phyloP scores from a whole-genome alignment of 73 alveolate species.

The Loxodes magnus region DNA sequence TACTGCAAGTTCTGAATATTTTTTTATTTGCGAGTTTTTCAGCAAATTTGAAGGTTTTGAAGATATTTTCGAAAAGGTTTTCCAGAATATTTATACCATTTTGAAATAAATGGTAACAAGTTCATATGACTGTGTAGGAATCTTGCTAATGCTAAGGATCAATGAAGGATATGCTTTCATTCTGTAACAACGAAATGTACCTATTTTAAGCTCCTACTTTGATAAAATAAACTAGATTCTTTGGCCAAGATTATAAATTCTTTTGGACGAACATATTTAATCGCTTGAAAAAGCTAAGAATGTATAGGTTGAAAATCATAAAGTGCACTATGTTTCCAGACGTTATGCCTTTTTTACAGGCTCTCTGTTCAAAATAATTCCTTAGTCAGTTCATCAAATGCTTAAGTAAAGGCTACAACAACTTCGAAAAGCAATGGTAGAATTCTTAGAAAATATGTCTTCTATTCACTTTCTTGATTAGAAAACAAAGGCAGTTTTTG shows the following conservation, averaged over 20 bases:
- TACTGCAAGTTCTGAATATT: conserved; percentile 2
- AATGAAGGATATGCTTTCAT: not conserved
- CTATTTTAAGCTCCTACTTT: conserved; percentile 4
- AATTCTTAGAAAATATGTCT: not conserved
- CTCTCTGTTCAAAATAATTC: conserved; percentile 1
- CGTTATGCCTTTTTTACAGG: not conserved
- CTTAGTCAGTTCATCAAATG: conserved; percentile 4
- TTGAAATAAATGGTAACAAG: not conserved
- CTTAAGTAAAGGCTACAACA: not conserved
- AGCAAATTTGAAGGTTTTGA: conserved; percentile 4
- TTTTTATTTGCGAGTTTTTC: conserved; percentile 9
- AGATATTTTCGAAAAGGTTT: conserved; percentile 3
- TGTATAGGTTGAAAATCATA: not conserved
- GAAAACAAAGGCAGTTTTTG: not conserved
- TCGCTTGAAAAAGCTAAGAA: conserved; percentile 1
- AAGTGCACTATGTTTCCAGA: not conserved
- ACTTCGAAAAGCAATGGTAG: not conserved
- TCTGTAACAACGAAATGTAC: not conserved
- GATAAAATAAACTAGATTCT: conserved; percentile 3
- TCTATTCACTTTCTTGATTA: not conserved
- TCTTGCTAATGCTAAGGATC: not conserved
- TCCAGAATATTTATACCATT: not conserved
- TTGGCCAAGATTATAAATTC: conserved; percentile 7
- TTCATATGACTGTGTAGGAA: not conserved
- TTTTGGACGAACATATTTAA: not conserved